Base-by-base conservation (phyloP, 441 rosid species). In the Syzygium malaccense region DNA sequence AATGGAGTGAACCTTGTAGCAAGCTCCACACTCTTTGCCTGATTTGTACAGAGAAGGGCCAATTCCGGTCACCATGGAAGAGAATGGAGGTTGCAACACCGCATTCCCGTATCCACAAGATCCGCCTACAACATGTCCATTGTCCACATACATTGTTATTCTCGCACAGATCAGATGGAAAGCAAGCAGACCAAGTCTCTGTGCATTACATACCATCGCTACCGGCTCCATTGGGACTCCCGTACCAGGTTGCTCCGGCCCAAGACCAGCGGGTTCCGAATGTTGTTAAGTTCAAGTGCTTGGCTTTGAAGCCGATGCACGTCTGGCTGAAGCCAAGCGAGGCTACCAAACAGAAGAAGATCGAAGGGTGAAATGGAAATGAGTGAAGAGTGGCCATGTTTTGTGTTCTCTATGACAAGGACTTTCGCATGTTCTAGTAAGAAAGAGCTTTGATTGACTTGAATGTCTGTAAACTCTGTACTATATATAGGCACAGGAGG, bases 171-270 rank as follows among this genome's bases (percentile, higher is more conserved):
- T 60, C 18, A 25, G 20, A 86, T 14, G 51, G 64, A 11, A n/a
- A n/a, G 45, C 28, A 2, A 60, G 25, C 55, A 30, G 15, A 33
- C 48, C 75, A 14, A 1, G 33, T 2, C 60, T 2, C 13, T 19
- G 8, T 32, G 14, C 48, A 71, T 30, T 83, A n/a, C n/a, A 1
- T 93, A 94, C 95, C 95, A 28, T 90, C 92, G 64, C 95, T 93
- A 33, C 95, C 95, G 30, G 92, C 94, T 13, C 95, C 95, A 14
- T 91, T 55, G 18, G 95, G 95, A 87, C 90, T 89, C 66, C 95
- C 95, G 23, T 94, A 94, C 95, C 94, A 93, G 84, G 95, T 94
- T 33, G 93, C 95, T 85, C 91, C 92, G 79, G 95, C 95, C 10
- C 92, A 32, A 8, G 92, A 66, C 95, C 95, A 94, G 11, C 89